These are phyloP conservation scores for Coemansia sp. DNA, from an alignment of 192 early-diverging fungal genomes.

Conservation along the genomic window DNA sequence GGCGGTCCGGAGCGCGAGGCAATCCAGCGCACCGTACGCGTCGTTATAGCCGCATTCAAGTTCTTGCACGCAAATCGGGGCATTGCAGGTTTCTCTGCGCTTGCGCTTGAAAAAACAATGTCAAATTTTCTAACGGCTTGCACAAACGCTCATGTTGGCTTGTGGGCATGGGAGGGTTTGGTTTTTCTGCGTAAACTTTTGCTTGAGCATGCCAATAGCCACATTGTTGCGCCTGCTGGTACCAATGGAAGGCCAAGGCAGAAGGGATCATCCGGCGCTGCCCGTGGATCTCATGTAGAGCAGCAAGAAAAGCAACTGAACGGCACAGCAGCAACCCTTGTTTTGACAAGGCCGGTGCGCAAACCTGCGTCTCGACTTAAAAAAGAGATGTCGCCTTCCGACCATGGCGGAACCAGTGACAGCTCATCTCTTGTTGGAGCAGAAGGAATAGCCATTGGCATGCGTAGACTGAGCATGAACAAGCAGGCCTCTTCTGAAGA, in stretches of 20 bases:
- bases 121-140: conserved; percentile 41
- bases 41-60: conserved; percentile 26
- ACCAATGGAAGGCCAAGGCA: not conserved
- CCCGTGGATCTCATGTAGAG: not conserved
- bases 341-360: conserved; percentile 26
- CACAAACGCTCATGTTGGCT: conserved; percentile 38
- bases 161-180: conserved; percentile 32
- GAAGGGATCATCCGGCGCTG: not conserved
- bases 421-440: not conserved
- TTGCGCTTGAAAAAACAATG: conserved; percentile 49
- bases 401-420: too few species aligned
- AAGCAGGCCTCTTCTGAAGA: not conserved
- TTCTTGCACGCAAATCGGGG: conserved; percentile 26
- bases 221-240: conserved; percentile 12
- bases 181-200: conserved; percentile 23
- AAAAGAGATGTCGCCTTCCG: not conserved
- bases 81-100: conserved; percentile 31
- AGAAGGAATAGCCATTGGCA: conserved; percentile 16
- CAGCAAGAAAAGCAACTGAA: not conserved
- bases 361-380: conserved; percentile 21
- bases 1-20: not conserved
- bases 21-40: conserved; percentile 27
- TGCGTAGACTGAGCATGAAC: conserved; percentile 42
- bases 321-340: not conserved
- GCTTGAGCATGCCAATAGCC: conserved; percentile 35